Evolutionary conservation across 139 green algal species (phyloP).

Genomic region (Haematococcus lacustris): DNA sequence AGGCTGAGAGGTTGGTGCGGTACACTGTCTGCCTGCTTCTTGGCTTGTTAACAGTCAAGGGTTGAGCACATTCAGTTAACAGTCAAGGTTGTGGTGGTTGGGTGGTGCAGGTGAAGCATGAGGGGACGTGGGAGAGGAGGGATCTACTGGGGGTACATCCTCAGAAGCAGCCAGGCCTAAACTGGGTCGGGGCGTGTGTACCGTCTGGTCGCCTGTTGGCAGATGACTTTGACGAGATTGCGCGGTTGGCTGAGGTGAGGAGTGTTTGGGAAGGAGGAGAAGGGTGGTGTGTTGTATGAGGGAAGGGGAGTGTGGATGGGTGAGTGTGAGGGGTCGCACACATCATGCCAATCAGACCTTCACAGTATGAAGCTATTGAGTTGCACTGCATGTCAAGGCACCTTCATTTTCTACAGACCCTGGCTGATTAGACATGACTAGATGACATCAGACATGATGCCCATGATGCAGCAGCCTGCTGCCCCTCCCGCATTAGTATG

Average conservation of each 20-base stretch:
- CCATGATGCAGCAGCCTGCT: too few relatives aligned
- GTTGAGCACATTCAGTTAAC: neutral
- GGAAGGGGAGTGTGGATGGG: neutral
- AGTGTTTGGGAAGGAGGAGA: neutral
- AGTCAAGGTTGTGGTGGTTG: too few relatives aligned
- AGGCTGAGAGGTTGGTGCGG: neutral
- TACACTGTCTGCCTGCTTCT: neutral
- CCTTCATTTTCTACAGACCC: neutral
- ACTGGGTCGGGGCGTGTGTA: slow-evolving; percentile 69
- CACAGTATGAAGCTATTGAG: neutral
- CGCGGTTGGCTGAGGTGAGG: slow-evolving; percentile 46
- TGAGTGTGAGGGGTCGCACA: neutral
- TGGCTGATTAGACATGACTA: too few relatives aligned
- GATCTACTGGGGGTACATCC: slow-evolving; percentile 85
- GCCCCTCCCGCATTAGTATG: neutral
- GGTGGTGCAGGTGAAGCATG: slow-evolving; percentile 41
- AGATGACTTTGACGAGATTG: slow-evolving; percentile 74
- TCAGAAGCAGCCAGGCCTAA: slow-evolving; percentile 80
- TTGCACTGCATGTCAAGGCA: neutral
- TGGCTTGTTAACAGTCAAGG: neutral
- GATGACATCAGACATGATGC: too few relatives aligned
- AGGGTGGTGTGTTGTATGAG: neutral
- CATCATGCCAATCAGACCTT: neutral
- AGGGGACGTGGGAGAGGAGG: slow-evolving; percentile 57
- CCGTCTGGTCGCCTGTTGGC: slow-evolving; percentile 74